Percentiles rank a stretch among this genome's conserved stretches.
These are phyloP conservation scores for Dothideomycetes sp. DNA, from an alignment of 2,329 filamentous ascomycete species.

Conservation along the genomic window DNA sequence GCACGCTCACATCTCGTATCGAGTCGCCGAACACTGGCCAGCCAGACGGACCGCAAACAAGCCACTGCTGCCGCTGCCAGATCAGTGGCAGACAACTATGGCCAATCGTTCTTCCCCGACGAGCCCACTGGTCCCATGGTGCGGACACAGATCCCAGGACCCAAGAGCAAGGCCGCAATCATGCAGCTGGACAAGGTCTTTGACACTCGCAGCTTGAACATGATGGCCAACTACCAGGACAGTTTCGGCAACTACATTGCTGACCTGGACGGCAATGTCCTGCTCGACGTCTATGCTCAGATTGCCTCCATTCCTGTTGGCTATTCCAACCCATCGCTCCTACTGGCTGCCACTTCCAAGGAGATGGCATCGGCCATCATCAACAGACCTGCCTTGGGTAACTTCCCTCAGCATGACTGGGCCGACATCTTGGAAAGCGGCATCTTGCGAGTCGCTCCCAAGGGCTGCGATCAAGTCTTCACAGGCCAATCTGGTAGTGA, in stretches of 20 bases:
- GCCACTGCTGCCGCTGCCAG: conserved; percentile 16
- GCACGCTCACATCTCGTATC: conserved; percentile 16
- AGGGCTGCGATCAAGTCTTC: conserved; percentile 76
- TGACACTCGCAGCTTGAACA: conserved; percentile 73
- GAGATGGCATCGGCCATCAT: conserved; percentile 71
- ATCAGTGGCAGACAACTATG: conserved; percentile 18
- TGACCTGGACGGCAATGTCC: conserved; percentile 59
- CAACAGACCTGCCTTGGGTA: conserved; percentile 78
- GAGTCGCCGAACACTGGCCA: conserved; percentile 15
- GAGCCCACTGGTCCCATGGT: conserved; percentile 46
- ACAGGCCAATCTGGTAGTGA: conserved; percentile 80
- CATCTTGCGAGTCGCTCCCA: conserved; percentile 69
- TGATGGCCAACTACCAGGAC: conserved; percentile 62
- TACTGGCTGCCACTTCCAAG: conserved; percentile 57
- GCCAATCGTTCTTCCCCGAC: conserved; percentile 46
- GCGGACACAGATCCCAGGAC: conserved; percentile 58
- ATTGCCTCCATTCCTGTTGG: conserved; percentile 85
- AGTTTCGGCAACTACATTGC: conserved; percentile 69
- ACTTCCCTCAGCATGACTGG: conserved; percentile 80
- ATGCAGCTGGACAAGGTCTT: conserved; percentile 66
- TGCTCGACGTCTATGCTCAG: conserved; percentile 71
- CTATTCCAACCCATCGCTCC: conserved; percentile 74
- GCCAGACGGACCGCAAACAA: conserved; percentile 13
- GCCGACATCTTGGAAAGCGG: conserved; percentile 65
- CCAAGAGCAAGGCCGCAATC: conserved; percentile 57